phyloP scores from a whole-genome alignment of 768 basidiomycete genomes.

The Russula vinacea region DNA sequence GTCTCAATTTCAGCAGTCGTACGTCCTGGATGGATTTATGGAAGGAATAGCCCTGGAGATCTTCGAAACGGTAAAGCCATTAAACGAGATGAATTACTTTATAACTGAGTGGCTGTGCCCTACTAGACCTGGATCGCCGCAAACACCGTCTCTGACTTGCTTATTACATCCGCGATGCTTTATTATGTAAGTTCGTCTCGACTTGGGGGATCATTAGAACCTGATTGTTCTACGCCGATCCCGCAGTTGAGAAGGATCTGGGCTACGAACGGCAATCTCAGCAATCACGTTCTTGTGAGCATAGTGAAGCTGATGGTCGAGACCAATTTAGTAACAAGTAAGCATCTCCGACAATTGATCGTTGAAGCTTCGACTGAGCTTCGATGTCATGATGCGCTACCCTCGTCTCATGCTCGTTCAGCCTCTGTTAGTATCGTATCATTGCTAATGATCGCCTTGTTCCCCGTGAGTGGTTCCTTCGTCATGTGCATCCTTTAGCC shows the following conservation, averaged over 20 bases:
- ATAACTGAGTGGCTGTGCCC: not conserved
- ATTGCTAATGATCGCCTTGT: not conserved
- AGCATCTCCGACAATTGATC: not conserved
- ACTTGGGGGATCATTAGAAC: not conserved
- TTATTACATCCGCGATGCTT: slow-evolving; percentile 13
- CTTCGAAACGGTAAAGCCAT: not conserved
- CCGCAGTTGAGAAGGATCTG: not conserved
- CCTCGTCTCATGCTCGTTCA: not conserved
- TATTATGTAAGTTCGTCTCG: not conserved
- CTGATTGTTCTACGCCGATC: not conserved
- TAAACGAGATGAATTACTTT: not conserved
- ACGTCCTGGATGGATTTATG: not conserved
- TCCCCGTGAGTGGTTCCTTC: not conserved
- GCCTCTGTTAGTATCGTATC: not conserved
- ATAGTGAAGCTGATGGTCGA: slow-evolving; percentile 33
- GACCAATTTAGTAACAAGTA: slow-evolving; percentile 30
- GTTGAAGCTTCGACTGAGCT: no score
- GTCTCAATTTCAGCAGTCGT: slow-evolving; percentile 4
- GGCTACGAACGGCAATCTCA: not conserved
- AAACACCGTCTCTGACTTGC: slow-evolving; percentile 1
- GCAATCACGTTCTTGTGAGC: slow-evolving; percentile 20
- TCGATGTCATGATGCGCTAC: no score
- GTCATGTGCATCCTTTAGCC: not conserved
- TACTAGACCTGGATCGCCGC: slow-evolving; percentile 14
- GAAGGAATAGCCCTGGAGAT: not conserved